Percentiles rank a stretch among this genome's conserved stretches.
Evolutionary conservation across 495 filamentous ascomycete genomes (phyloP).

Genomic region (Echria macrotheca): DNA sequence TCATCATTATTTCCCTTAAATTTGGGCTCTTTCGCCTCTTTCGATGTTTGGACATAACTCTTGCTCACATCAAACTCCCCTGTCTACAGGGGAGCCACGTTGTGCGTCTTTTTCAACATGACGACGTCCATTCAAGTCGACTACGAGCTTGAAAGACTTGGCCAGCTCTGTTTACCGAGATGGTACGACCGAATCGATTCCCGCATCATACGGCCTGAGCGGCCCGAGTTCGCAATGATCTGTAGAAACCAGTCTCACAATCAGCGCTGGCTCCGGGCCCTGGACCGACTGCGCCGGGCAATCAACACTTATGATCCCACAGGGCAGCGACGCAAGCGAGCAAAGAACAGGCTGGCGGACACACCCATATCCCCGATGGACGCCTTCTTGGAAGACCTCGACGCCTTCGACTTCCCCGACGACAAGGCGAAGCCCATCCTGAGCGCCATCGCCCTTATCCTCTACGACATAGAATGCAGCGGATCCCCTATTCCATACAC

Average conservation of each 20-base stretch:
- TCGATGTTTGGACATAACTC: no score
- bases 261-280: conserved; percentile 6
- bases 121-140: no score
- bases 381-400: conserved; percentile 3
- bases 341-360: not conserved
- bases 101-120: no score
- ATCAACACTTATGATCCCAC: not conserved
- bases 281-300: not conserved
- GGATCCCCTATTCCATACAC: not conserved
- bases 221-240: conserved; percentile 1
- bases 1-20: no score
- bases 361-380: not conserved
- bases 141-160: conserved; percentile 2
- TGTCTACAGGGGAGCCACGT: no score
- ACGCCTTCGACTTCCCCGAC: conserved; percentile 6
- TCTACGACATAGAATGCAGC: conserved; percentile 9
- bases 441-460: conserved; percentile 4
- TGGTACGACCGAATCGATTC: conserved; percentile 7
- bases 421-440: conserved; percentile 2
- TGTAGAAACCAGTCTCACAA: conserved; percentile 1
- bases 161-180: conserved; percentile 3
- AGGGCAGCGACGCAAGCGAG: not conserved
- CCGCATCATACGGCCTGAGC: conserved; percentile 8
- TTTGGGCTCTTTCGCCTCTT: no score
- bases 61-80: no score